Percentiles rank a stretch among this genome's conserved stretches.
These are phyloP conservation scores for Pelomyxa schiedti DNA, from an alignment of 78 protist genomes.

Conservation along the genomic window DNA sequence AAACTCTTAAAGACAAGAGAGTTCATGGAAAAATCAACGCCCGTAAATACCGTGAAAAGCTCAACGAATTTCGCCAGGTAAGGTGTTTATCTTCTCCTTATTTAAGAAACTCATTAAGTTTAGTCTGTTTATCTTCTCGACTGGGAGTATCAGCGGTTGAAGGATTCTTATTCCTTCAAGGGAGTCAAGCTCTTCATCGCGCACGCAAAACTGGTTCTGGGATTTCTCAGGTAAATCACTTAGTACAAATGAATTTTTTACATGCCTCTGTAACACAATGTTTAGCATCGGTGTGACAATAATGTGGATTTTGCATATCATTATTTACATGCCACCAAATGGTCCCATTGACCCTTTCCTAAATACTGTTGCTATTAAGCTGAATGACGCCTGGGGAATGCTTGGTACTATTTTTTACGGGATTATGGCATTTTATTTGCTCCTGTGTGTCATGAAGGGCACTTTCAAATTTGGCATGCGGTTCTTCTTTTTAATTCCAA, in stretches of 20 bases:
- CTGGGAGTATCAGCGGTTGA: slow-evolving; percentile 1
- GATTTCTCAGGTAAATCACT: slow-evolving; percentile 7
- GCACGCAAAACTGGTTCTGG: background rate
- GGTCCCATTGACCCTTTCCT: too few relatives aligned
- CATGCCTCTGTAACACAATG: too few relatives aligned
- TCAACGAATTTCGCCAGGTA: too few relatives aligned
- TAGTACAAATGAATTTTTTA: too few relatives aligned
- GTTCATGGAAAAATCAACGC: too few relatives aligned
- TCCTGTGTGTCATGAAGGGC: slow-evolving; percentile 40
- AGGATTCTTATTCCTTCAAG: background rate
- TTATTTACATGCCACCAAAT: slow-evolving; percentile 26
- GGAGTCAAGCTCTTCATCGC: slow-evolving; percentile 13
- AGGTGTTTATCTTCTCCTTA: too few relatives aligned
- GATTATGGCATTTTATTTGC: slow-evolving; percentile 35
- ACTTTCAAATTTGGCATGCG: slow-evolving; percentile 41
- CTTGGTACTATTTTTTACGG: slow-evolving; percentile 43
- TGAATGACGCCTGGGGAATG: slow-evolving; percentile 40
- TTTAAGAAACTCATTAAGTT: too few relatives aligned
- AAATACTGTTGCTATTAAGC: slow-evolving; percentile 10
- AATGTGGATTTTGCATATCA: slow-evolving; percentile 50
- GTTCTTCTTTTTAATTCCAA: slow-evolving; percentile 21
- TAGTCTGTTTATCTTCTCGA: slow-evolving; percentile 23
- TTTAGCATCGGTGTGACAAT: too few relatives aligned
- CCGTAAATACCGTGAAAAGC: too few relatives aligned
- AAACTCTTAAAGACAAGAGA: too few relatives aligned